Conservation (phyloP, 1,284 basidiomycete species). For the Fistulinella cinereoalba region DNA sequence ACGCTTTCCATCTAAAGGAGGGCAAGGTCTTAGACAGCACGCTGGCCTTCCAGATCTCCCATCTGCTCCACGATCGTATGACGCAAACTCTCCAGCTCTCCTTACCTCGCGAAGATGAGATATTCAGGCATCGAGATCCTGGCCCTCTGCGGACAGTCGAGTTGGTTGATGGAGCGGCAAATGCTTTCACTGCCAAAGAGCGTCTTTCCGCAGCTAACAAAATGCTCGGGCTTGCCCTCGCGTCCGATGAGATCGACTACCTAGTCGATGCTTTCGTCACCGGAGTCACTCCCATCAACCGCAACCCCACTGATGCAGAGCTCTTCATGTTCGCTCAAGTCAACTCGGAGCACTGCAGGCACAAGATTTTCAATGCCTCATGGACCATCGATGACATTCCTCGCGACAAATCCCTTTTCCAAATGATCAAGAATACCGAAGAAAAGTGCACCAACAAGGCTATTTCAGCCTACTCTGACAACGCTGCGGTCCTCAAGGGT, state of each 20-base stretch:
- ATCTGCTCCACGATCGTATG: slow-evolving; percentile 92
- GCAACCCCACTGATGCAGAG: slow-evolving; percentile 95
- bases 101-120: slow-evolving; percentile 54
- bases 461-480: slow-evolving; percentile 97
- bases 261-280: slow-evolving; percentile 87
- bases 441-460: slow-evolving; percentile 73
- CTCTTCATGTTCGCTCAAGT: slow-evolving; percentile 99
- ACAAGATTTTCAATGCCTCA: slow-evolving; percentile 99
- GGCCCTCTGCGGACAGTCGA: slow-evolving; percentile 72
- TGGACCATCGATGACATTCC: slow-evolving; percentile 84
- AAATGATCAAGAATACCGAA: slow-evolving; percentile 98
- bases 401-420: slow-evolving; percentile 84
- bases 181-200: slow-evolving; percentile 42
- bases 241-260: slow-evolving; percentile 89
- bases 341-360: slow-evolving; percentile 98
- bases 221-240: slow-evolving; percentile 87
- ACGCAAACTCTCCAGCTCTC: slow-evolving; percentile 74
- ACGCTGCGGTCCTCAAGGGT: slow-evolving; percentile 92
- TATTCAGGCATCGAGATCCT: slow-evolving; percentile 74
- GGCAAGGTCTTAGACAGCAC: slow-evolving; percentile 40
- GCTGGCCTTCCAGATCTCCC: slow-evolving; percentile 52
- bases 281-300: slow-evolving; percentile 57
- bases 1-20: slow-evolving; percentile 56
- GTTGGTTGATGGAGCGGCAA: slow-evolving; percentile 38
- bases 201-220: slow-evolving; percentile 80